These are phyloP conservation scores for Blepharisma undulans DNA, from an alignment of 169 alveolate genomes.

Conservation along the genomic window DNA sequence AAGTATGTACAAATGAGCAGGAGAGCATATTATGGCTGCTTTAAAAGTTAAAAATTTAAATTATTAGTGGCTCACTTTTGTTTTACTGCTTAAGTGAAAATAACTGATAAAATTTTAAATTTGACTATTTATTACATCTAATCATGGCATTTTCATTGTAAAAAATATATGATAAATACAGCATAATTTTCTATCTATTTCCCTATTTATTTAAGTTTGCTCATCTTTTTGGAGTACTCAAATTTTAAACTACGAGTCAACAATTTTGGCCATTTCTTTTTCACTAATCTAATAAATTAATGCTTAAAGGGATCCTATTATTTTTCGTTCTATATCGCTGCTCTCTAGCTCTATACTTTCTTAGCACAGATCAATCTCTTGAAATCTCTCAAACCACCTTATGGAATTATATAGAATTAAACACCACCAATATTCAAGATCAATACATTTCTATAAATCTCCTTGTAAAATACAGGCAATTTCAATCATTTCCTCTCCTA, in stretches of 20 bases:
- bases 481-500: not conserved
- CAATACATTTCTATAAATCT: not conserved
- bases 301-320: not conserved
- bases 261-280: not conserved
- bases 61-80: too few species aligned
- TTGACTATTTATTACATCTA: too few species aligned
- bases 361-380: not conserved
- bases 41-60: too few species aligned
- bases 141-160: too few species aligned
- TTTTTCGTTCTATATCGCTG: not conserved
- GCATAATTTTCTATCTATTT: too few species aligned
- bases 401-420: not conserved
- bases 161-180: too few species aligned
- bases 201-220: too few species aligned
- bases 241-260: not conserved
- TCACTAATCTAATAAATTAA: not conserved
- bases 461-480: not conserved
- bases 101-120: too few species aligned
- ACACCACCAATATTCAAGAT: not conserved
- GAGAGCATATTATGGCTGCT: too few species aligned
- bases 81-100: too few species aligned
- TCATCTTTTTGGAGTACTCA: too few species aligned
- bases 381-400: not conserved
- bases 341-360: not conserved
- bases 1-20: too few species aligned